Percentiles rank a stretch among this genome's conserved stretches.
These are phyloP conservation scores for Trametopsis cervina DNA, from an alignment of 768 basidiomycete species.

Conservation along the genomic window DNA sequence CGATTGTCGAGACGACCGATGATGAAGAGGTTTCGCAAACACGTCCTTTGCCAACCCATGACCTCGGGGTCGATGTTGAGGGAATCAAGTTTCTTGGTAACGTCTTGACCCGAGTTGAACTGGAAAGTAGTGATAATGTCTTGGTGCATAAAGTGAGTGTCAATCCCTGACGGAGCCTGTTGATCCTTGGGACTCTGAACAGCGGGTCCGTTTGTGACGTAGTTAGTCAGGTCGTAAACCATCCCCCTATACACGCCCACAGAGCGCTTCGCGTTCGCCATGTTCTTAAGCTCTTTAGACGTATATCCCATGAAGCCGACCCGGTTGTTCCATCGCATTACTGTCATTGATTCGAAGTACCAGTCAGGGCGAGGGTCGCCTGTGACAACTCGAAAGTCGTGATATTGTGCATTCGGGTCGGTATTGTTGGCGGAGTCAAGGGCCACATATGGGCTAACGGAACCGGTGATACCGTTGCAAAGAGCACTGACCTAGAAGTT, in stretches of 20 bases:
- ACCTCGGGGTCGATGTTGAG: slow-evolving; percentile 54
- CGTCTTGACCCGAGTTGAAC: slow-evolving; percentile 65
- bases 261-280: slow-evolving; percentile 54
- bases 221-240: slow-evolving; percentile 83
- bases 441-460: slow-evolving; percentile 70
- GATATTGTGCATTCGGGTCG: slow-evolving; percentile 74
- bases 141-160: slow-evolving; percentile 67
- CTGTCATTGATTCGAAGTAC: slow-evolving; percentile 94
- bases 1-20: slow-evolving; percentile 91
- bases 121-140: slow-evolving; percentile 70
- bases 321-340: slow-evolving; percentile 85
- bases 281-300: slow-evolving; percentile 62
- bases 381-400: slow-evolving; percentile 89
- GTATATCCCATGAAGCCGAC: slow-evolving; percentile 86
- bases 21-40: slow-evolving; percentile 89
- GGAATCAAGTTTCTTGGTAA: slow-evolving; percentile 66
- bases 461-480: slow-evolving; percentile 79
- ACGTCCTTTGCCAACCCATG: slow-evolving; percentile 72
- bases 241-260: slow-evolving; percentile 84
- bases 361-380: slow-evolving; percentile 94
- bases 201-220: slow-evolving; percentile 65
- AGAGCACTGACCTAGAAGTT: slow-evolving; percentile 72
- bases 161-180: slow-evolving; percentile 31
- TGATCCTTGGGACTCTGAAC: slow-evolving; percentile 39
- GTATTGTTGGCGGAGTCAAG: slow-evolving; percentile 73